Evolutionary conservation across 345 rosid genomes (phyloP).

Genomic region (Lepidium didymum): DNA sequence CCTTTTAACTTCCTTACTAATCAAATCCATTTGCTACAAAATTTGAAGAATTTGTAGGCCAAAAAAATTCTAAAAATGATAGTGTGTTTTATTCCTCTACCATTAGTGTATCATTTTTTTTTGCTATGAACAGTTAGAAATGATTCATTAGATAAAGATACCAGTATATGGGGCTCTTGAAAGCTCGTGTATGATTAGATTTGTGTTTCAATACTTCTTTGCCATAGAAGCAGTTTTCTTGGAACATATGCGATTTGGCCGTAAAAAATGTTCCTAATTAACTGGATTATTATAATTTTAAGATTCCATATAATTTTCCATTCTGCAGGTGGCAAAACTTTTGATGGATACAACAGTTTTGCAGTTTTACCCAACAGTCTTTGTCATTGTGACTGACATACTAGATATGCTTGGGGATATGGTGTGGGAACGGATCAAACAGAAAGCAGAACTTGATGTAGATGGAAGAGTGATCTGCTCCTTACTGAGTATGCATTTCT

Average conservation of each 20-base stretch:
- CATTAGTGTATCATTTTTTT: neutral
- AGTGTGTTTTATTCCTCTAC: neutral
- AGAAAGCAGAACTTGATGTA: constrained; percentile 71
- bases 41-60: neutral
- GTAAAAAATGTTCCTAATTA: neutral
- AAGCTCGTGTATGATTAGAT: neutral
- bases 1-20: neutral
- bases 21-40: constrained; percentile 3
- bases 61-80: neutral
- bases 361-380: constrained; percentile 86
- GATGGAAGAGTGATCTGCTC: constrained; percentile 44
- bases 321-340: constrained; percentile 77
- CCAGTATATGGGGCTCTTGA: neutral
- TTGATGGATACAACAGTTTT: constrained; percentile 85
- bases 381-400: constrained; percentile 74
- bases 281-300: neutral
- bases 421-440: constrained; percentile 87
- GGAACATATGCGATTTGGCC: neutral
- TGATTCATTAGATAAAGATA: neutral
- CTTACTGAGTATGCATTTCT: constrained; percentile 48
- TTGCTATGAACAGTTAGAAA: neutral
- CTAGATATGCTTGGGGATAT: constrained; percentile 85
- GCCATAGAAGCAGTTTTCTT: neutral
- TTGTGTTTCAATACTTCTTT: neutral
- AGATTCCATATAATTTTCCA: neutral